Evolutionary conservation across 495 filamentous ascomycete species (phyloP), one percentile per base, ranked within the genome.

Genomic region (Penicillium tannophilum): DNA sequence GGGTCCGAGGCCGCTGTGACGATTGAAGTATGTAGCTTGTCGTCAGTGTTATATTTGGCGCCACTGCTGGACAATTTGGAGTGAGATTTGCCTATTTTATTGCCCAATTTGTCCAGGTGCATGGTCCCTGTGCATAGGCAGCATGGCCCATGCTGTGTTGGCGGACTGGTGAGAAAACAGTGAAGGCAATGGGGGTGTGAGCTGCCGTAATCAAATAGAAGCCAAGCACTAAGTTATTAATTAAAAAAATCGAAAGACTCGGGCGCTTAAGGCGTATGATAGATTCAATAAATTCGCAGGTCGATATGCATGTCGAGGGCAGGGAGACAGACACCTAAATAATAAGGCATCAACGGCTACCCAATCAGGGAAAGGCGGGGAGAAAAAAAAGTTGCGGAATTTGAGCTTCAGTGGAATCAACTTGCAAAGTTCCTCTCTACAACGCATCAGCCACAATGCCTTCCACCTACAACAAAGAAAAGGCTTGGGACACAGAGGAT

Each of bases 401-500:
- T 68, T 66, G 58, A 55, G 62, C 46, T 53, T 62, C 56, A 66
- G 59, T 53, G 59, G 36, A 57, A 58, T 61, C 49, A 59, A 41
- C 39, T 41, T 17, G 39, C 14, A 41, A 41, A 64, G 55, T 52
- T 51, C 47, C 51, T 50, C 59, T 55, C 35, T 39, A 52, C 43
- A 28, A 61, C 61, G 58, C 61, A 47, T 17, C 54, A 46, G 31
- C 52, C 71, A 79, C 55, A 42, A 97, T 97, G 93, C 93, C 93
- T 55, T 95, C 91, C 53, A 97, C 91, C 56, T 87, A 97, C 79
- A 94, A 97, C 58, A 88, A 84, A 58, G 92, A 97, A 6, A 98
- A 98, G 72, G 90, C 94, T 36, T 98, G 93, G 94, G 93, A 98
- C 72, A 97, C 92, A 49, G 92, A 94, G 57, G 94, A 97, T 66